Evolutionary conservation across 2,329 filamentous ascomycete genomes (phyloP).

Genomic region (Neofusicoccum kwambonambiense): DNA sequence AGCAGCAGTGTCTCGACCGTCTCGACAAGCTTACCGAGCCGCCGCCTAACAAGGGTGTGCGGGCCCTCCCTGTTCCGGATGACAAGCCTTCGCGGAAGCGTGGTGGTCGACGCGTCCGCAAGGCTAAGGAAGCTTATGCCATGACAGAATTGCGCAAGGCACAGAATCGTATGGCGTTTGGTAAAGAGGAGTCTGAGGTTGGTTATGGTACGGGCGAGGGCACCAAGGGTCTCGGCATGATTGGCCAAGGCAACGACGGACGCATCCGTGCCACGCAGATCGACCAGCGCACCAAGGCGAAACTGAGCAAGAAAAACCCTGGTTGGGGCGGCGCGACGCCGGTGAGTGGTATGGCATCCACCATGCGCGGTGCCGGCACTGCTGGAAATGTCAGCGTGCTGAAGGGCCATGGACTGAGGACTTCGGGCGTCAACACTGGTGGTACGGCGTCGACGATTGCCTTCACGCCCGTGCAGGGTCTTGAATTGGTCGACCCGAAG

Average conservation of each 20-base stretch:
- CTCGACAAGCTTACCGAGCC: conserved; percentile 92
- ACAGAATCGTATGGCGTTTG: conserved; percentile 94
- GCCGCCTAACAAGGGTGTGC: conserved; percentile 80
- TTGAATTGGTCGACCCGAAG: conserved; percentile 94
- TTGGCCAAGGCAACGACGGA: conserved; percentile 85
- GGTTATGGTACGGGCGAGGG: conserved; percentile 85
- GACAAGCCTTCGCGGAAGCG: conserved; percentile 94
- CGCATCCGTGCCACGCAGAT: conserved; percentile 84
- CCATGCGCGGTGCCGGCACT: conserved; percentile 72
- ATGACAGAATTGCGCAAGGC: conserved; percentile 97
- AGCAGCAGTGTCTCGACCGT: conserved; percentile 77
- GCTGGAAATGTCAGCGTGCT: conserved; percentile 66
- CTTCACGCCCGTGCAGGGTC: conserved; percentile 90
- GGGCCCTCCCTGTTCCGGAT: conserved; percentile 86
- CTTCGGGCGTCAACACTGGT: conserved; percentile 74
- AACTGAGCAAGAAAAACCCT: conserved; percentile 91
- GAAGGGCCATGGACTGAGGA: conserved; percentile 74
- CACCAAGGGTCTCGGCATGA: conserved; percentile 91
- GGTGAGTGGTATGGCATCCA: conserved; percentile 56
- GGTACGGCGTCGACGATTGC: conserved; percentile 85
- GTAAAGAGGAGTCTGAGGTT: conserved; percentile 90
- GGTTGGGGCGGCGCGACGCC: conserved; percentile 73
- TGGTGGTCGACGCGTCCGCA: conserved; percentile 82
- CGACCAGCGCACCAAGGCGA: conserved; percentile 88
- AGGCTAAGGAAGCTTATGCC: conserved; percentile 93